phyloP scores from a whole-genome alignment of 441 rosid species.

The Gossypium lobatum region DNA sequence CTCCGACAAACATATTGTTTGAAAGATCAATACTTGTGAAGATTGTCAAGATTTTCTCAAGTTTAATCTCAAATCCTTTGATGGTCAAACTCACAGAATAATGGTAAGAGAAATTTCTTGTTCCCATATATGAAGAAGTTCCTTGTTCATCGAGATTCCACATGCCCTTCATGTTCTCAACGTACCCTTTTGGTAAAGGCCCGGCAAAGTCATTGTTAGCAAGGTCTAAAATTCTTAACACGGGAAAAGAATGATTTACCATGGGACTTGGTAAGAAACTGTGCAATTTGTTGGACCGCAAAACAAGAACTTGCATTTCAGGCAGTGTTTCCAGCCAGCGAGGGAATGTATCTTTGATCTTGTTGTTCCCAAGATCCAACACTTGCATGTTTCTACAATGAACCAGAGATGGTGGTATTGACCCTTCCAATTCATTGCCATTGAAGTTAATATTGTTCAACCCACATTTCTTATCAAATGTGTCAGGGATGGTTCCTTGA shows the following conservation, averaged over 20 bases:
- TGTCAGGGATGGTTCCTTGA: conserved; percentile 8
- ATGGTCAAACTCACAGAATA: neutral
- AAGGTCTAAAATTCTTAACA: neutral
- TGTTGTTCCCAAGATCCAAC: conserved; percentile 17
- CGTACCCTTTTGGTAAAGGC: neutral
- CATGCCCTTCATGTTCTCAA: conserved; percentile 11
- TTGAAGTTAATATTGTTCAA: conserved; percentile 13
- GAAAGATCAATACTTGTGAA: neutral
- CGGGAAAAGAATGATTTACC: neutral
- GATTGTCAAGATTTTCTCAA: conserved; percentile 7
- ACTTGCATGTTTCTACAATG: conserved; percentile 15
- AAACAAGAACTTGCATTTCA: conserved; percentile 2
- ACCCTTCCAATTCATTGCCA: conserved; percentile 17
- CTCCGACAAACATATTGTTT: conserved; percentile 17
- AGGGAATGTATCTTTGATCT: conserved; percentile 4
- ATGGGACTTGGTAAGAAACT: neutral
- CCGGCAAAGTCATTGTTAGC: conserved; percentile 10
- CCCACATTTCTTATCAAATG: neutral
- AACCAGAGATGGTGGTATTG: conserved; percentile 11
- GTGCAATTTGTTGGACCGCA: conserved; percentile 12
- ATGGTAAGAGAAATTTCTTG: neutral
- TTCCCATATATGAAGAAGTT: neutral
- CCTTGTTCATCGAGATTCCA: neutral
- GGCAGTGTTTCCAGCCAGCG: neutral
- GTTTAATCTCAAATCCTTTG: conserved; percentile 3